Evolutionary conservation across 148 eudicot species (phyloP).

Genomic region (Vaccinium darrowii): DNA sequence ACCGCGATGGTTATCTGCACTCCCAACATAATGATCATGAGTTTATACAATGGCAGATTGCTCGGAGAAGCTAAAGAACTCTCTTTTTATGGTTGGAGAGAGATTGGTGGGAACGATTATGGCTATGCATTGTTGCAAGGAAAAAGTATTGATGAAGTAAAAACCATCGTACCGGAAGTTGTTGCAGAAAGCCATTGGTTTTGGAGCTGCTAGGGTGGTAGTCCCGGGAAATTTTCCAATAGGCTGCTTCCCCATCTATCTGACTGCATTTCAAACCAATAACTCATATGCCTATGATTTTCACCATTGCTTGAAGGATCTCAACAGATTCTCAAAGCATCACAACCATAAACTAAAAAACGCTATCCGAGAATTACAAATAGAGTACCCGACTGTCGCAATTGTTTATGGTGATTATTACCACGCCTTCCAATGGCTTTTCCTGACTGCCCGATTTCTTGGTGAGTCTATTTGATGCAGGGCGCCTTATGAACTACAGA

Average conservation of each 20-base stretch:
- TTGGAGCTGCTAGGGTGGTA: neutral
- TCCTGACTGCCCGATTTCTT: neutral
- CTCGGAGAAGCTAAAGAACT: neutral
- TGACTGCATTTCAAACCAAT: neutral
- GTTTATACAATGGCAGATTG: neutral
- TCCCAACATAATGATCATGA: neutral
- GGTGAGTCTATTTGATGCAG: neutral
- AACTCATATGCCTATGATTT: neutral
- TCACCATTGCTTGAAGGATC: neutral
- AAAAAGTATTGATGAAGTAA: neutral
- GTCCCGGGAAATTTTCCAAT: neutral
- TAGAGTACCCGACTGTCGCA: neutral
- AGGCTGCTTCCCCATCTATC: neutral
- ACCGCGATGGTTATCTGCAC: too few relatives aligned
- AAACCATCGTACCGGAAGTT: neutral
- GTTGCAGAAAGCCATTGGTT: neutral
- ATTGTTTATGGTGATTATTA: neutral
- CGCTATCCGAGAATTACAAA: neutral
- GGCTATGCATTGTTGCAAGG: neutral
- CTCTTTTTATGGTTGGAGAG: slow-evolving; percentile 11
- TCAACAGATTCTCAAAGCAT: neutral
- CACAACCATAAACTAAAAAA: neutral
- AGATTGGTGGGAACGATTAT: neutral
- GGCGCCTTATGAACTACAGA: too few relatives aligned
- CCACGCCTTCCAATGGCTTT: neutral